These are phyloP conservation scores for Starmerella bacillaris DNA, from an alignment of 805 yeast species.

Conservation along the genomic window DNA sequence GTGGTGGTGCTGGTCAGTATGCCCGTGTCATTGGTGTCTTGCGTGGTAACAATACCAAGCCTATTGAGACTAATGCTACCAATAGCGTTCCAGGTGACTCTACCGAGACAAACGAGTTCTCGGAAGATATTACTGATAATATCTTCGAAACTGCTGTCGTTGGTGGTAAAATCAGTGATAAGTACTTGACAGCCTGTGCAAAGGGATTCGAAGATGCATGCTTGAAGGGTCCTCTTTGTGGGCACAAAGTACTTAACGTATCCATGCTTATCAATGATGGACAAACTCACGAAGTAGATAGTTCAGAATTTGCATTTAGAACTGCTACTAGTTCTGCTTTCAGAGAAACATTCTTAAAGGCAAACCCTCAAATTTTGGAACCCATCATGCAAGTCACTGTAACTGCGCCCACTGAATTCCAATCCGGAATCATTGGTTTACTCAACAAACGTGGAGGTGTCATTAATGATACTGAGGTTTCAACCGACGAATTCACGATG, in stretches of 20 bases:
- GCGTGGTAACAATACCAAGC: too few species aligned
- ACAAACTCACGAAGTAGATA: conserved; percentile 91
- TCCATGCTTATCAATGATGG: conserved; percentile 93
- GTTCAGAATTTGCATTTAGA: conserved; percentile 87
- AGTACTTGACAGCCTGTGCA: conserved; percentile 80
- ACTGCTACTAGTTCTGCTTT: conserved; percentile 85
- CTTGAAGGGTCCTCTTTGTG: conserved; percentile 91
- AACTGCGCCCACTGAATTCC: conserved; percentile 92
- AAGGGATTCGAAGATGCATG: conserved; percentile 90
- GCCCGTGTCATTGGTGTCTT: conserved; percentile 75
- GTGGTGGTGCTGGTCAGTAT: conserved; percentile 99
- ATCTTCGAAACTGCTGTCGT: conserved; percentile 72
- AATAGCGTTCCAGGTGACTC: not conserved
- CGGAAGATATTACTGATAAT: conserved; percentile 32
- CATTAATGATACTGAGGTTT: conserved; percentile 85
- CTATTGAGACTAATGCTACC: too few species aligned
- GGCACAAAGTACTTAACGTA: conserved; percentile 83
- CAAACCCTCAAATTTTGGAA: conserved; percentile 78
- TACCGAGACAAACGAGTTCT: conserved; percentile 33
- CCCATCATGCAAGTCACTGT: conserved; percentile 91
- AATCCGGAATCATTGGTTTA: conserved; percentile 78
- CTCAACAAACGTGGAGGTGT: conserved; percentile 83
- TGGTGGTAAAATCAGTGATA: conserved; percentile 94
- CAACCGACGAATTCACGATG: conserved; percentile 83
- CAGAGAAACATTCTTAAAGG: conserved; percentile 68